Base-by-base conservation (phyloP, 805 yeast genomes). In the Saccharomycopsis javanensis region DNA sequence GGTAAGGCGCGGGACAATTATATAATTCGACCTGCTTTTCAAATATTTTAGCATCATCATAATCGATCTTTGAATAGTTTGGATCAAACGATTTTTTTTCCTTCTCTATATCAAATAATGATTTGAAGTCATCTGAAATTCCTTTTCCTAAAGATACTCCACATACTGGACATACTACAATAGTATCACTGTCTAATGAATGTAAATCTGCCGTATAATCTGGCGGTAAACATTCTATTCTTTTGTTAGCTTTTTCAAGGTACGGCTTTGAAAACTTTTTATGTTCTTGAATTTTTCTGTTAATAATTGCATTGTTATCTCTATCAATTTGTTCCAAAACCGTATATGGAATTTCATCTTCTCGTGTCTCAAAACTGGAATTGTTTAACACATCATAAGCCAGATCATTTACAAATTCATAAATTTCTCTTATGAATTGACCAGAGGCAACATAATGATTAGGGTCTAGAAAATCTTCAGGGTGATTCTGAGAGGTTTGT, bases 131-230 rank as follows among this genome's bases (percentile, higher is more conserved):
- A 0, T 66, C 71, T 0, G 89, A 86, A 4, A 86, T 79, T 0
- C 96, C 96, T 52, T 75, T 79, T 2, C 94, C 94, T n/a, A 89
- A 70, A 2, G 73, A 77, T 0, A 80, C 77, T 0, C 89, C 91
- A 71, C 97, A 89, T 28, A 85, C 69, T 33, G 79, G 79, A 70
- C 97, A 84, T 1, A 76, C 72, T 3, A 78, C 74, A 10, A 73
- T 68, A 34, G 72, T 71, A n/a, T 62, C 67, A 15, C 68, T 66
- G 0, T 71, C 67, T 30, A 75, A 66, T 2, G 67, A 68, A 42
- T 25, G 48, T 20, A 42, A 42, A 13, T 60, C 54, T n/a, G 56
- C 59, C 15, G 68, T 65, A 55, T 68, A 70, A 2, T 66, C 67
- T 20, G 65, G 64, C 3, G 72, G 71, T 52, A 70, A 53, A 1